Base-by-base conservation (phyloP, 2,329 filamentous ascomycete species). In the Aspergillus ochraceus region DNA sequence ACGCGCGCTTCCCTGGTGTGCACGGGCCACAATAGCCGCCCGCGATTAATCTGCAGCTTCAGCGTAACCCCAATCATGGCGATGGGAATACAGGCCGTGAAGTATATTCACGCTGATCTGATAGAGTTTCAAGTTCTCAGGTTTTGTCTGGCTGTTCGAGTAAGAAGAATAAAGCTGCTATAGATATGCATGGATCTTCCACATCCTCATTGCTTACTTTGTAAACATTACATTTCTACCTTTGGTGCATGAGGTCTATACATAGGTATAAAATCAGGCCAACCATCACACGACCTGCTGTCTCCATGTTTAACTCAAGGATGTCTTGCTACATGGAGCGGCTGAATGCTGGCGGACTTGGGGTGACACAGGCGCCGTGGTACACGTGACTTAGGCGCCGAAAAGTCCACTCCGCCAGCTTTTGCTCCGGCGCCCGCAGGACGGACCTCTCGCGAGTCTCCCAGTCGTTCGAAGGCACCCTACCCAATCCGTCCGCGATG, bases 401-500 rank as follows among this genome's bases (percentile, higher is more conserved):
- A 56, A 67, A 67, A 55, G 61, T 62, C 54, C 54, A 32, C 49
- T 51, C 42, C 50, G 55, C 58, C 60, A 59, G 53, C 60, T 63
- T 64, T 58, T 54, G 59, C 45, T 57, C 49, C 47, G 57, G 53
- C 57, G 62, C 67, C 45, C 60, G 61, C 64, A 68, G 68, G 63
- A 68, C 62, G 62, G 57, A 55, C 60, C 61, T 65, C 63, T 55
- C 46, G 47, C 19, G 39, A 56, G 47, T 61, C 45, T 54, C 54
- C 8, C 36, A n/a, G 47, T 46, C 42, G 56, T 56, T 51, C 39
- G 55, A 45, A 51, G 49, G 51, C 29, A 24, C 22, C 11, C 60
- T 51, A 47, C 52, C 30, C 59, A 57, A 53, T 61, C 59, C 52
- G 56, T 57, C 63, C 61, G 68, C 65, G 53, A 78, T 78, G 76